phyloP scores from a whole-genome alignment of 169 alveolate species.

The Plasmodium relictum region DNA sequence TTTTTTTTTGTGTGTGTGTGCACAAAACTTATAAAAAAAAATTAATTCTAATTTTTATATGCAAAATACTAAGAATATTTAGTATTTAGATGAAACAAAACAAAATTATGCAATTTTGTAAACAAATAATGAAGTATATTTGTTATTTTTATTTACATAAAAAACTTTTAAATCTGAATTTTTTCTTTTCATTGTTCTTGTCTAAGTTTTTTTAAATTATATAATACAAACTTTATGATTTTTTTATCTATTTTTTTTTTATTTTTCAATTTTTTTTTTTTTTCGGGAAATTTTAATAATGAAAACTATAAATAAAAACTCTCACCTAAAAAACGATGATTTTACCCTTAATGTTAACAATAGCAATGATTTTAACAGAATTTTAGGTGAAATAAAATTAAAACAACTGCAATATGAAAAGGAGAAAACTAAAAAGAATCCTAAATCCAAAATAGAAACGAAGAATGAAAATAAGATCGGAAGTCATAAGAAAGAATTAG shows the following conservation, averaged over 20 bases:
- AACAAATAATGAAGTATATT: neutral
- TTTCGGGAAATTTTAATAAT: slow-evolving; percentile 17
- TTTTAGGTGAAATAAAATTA: slow-evolving; percentile 55
- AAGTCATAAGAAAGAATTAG: slow-evolving; percentile 19
- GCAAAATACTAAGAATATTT: slow-evolving; percentile 1
- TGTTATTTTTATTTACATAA: neutral
- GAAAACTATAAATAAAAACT: slow-evolving; percentile 27
- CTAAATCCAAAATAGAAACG: slow-evolving; percentile 6
- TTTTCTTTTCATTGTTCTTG: neutral
- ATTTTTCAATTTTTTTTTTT: slow-evolving; percentile 6
- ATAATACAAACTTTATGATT: slow-evolving; percentile 4
- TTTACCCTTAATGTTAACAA: slow-evolving; percentile 50
- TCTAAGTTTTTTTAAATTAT: slow-evolving; percentile 31
- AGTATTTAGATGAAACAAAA: neutral
- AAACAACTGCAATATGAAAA: slow-evolving; percentile 29
- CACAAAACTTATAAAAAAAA: neutral
- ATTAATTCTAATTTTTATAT: slow-evolving; percentile 1
- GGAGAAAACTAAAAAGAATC: slow-evolving; percentile 4
- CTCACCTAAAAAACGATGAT: slow-evolving; percentile 20
- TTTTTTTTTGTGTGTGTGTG: slow-evolving; percentile 7
- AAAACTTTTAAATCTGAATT: neutral
- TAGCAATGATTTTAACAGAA: slow-evolving; percentile 54
- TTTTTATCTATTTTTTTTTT: slow-evolving; percentile 13
- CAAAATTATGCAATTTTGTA: neutral
- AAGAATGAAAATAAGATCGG: slow-evolving; percentile 11